phyloP scores from a whole-genome alignment of 176 grass and related monocot species.

The Miscanthus lutarioriparius region DNA sequence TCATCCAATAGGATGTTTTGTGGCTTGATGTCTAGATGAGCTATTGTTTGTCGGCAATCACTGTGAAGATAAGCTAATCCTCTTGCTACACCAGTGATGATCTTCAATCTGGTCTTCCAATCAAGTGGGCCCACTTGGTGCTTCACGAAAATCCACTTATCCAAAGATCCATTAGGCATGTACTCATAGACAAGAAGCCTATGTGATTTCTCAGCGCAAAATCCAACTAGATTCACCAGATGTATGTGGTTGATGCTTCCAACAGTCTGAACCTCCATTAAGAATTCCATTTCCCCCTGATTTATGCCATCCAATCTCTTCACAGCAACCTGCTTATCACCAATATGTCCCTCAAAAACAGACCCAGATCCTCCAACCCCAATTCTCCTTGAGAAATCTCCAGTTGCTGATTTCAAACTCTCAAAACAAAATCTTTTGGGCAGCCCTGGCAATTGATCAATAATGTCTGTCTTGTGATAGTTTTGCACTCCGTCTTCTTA shows the following conservation, averaged over 20 bases:
- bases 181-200: constrained; percentile 63
- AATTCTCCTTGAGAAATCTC: constrained; percentile 43
- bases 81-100: constrained; percentile 44
- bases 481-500: background rate
- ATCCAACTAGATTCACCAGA: constrained; percentile 61
- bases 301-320: constrained; percentile 49
- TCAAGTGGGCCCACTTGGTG: constrained; percentile 23
- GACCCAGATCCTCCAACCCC: constrained; percentile 58
- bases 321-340: constrained; percentile 46
- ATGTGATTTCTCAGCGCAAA: constrained; percentile 47
- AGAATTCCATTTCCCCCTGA: constrained; percentile 46
- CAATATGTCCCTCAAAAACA: constrained; percentile 50
- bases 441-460: constrained; percentile 40
- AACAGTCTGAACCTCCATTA: constrained; percentile 59
- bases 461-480: constrained; percentile 7
- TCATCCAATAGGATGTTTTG: constrained; percentile 61
- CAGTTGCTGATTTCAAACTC: constrained; percentile 44
- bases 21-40: constrained; percentile 67
- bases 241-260: constrained; percentile 55
- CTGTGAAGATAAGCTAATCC: constrained; percentile 57
- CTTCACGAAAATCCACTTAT: constrained; percentile 64
- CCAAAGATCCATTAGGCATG: constrained; percentile 59
- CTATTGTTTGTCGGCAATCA: constrained; percentile 57
- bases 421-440: constrained; percentile 51
- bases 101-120: constrained; percentile 46